phyloP scores from a whole-genome alignment of 2,329 filamentous ascomycete species.

The Xylogone sp. region DNA sequence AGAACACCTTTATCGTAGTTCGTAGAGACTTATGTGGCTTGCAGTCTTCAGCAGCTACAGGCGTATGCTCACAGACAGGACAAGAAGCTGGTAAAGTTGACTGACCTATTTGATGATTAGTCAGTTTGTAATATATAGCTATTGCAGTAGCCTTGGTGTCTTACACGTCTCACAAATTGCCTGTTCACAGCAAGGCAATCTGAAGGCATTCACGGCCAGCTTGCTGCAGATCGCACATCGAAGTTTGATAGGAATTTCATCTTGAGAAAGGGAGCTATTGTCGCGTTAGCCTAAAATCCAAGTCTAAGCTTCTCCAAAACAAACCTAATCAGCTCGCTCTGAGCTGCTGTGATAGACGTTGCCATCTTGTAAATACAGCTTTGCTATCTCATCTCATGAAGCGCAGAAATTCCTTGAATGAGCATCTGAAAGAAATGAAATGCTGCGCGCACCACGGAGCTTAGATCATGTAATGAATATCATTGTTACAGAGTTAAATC shows the following conservation, averaged over 20 bases:
- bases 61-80: slow-evolving; percentile 89
- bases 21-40: slow-evolving; percentile 87
- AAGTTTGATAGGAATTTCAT: slow-evolving; percentile 93
- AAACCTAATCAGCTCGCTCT: slow-evolving; percentile 30
- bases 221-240: slow-evolving; percentile 92
- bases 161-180: slow-evolving; percentile 87
- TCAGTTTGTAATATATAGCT: background rate
- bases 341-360: slow-evolving; percentile 22
- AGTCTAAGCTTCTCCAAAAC: slow-evolving; percentile 1
- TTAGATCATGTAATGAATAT: background rate
- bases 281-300: slow-evolving; percentile 8
- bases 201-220: slow-evolving; percentile 80
- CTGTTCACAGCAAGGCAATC: slow-evolving; percentile 91
- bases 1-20: slow-evolving; percentile 85
- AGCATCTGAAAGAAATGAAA: background rate
- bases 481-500: background rate
- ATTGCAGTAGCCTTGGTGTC: slow-evolving; percentile 6
- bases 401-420: background rate
- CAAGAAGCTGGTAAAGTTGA: slow-evolving; percentile 72
- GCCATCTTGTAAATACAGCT: slow-evolving; percentile 18
- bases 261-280: slow-evolving; percentile 35
- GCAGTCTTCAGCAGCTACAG: slow-evolving; percentile 81
- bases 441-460: background rate
- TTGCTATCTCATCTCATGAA: background rate
- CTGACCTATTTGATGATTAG: slow-evolving; percentile 55